Percentiles rank a stretch among this genome's conserved stretches.
Conservation (phyloP, 148 eudicot genomes). For the Chenopodium suecicum region DNA sequence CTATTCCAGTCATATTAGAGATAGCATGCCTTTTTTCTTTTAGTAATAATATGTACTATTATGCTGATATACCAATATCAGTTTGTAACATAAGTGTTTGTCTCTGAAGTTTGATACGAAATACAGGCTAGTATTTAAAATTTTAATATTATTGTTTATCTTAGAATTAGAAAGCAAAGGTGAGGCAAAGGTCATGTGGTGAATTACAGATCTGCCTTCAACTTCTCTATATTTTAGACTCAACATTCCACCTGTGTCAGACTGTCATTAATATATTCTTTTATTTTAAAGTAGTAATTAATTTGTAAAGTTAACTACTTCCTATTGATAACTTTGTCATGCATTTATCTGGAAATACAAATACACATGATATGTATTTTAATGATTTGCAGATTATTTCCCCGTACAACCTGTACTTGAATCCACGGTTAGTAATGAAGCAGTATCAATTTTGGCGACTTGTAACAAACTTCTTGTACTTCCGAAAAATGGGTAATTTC, state of each 20-base stretch:
- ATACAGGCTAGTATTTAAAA: neutral
- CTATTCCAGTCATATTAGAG: neutral
- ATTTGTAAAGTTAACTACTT: neutral
- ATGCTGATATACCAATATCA: neutral
- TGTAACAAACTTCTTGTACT: conserved; percentile 86
- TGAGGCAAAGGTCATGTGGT: neutral
- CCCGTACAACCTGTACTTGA: conserved; percentile 79
- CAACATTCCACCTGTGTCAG: too few species aligned
- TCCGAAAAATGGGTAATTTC: conserved; percentile 90
- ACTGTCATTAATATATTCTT: neutral
- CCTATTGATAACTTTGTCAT: neutral
- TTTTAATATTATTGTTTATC: neutral
- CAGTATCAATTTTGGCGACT: conserved; percentile 95
- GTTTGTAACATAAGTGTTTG: neutral
- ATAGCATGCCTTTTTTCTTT: neutral
- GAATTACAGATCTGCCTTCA: neutral
- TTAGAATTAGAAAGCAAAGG: neutral
- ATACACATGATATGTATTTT: conserved; percentile 1
- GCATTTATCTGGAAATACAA: neutral
- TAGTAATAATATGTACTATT: neutral
- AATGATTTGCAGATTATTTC: conserved; percentile 76
- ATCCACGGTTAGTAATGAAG: conserved; percentile 85
- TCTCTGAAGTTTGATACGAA: neutral
- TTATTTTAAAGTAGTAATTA: neutral
- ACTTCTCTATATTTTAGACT: neutral